Percentiles rank a stretch among this genome's conserved stretches.
Conservation (phyloP, 768 basidiomycete species). For the Gelatoporia subvermispora region DNA sequence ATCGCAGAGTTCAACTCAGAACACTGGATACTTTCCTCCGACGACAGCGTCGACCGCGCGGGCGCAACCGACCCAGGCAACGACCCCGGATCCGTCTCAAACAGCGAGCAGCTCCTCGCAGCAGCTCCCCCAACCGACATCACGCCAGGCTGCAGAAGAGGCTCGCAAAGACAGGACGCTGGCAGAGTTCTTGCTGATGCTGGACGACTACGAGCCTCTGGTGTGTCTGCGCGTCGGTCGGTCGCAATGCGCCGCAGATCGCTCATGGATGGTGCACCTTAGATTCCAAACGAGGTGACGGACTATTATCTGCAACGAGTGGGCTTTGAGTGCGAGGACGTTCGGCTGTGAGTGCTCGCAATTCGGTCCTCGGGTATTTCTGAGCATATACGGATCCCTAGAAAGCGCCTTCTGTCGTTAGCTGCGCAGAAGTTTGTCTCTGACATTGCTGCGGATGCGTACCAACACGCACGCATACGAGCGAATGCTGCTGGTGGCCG, state of each 20-base stretch:
- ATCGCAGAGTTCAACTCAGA: background rate
- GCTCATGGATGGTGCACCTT: background rate
- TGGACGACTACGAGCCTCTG: conserved; percentile 94
- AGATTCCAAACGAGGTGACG: conserved; percentile 98
- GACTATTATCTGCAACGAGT: conserved; percentile 95
- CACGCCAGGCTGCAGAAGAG: conserved; percentile 71
- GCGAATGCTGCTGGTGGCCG: conserved; percentile 80
- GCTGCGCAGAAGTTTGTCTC: conserved; percentile 98
- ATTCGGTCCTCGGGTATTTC: background rate
- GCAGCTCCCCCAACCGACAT: conserved; percentile 33
- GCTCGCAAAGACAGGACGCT: conserved; percentile 86
- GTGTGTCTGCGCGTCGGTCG: conserved; percentile 38
- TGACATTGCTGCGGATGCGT: conserved; percentile 94
- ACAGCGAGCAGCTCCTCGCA: conserved; percentile 16
- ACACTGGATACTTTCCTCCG: conserved; percentile 9
- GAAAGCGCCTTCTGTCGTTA: conserved; percentile 90
- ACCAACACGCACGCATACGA: conserved; percentile 94
- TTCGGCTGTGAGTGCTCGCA: conserved; percentile 64
- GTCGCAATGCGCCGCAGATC: background rate
- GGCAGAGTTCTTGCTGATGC: conserved; percentile 91
- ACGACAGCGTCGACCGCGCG: conserved; percentile 12
- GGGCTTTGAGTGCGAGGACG: conserved; percentile 93
- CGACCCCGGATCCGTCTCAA: conserved; percentile 14
- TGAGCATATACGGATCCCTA: conserved; percentile 25
- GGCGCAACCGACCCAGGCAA: conserved; percentile 10